These are phyloP conservation scores for Sclerotinia nivalis DNA, from an alignment of 2,329 filamentous ascomycete species.

Conservation along the genomic window DNA sequence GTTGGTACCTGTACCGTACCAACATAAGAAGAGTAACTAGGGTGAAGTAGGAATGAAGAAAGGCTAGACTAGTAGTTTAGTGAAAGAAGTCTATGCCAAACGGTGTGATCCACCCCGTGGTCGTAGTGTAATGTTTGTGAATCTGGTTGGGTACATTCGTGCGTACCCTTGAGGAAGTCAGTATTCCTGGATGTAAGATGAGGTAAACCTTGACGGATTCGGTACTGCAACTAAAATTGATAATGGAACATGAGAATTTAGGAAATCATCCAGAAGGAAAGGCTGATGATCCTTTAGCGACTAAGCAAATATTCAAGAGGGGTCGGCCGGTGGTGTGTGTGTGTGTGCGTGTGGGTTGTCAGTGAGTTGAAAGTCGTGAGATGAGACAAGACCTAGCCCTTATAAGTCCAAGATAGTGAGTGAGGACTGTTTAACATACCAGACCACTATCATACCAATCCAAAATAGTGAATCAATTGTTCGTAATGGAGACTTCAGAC, in stretches of 20 bases:
- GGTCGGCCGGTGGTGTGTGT: neutral
- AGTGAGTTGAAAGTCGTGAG: conserved; percentile 8
- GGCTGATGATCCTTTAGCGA: conserved; percentile 10
- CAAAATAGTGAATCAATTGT: neutral
- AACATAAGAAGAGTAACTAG: neutral
- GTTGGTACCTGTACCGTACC: neutral
- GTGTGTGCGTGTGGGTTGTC: neutral
- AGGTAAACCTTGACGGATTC: neutral
- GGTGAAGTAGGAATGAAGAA: neutral
- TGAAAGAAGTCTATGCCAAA: neutral
- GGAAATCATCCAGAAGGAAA: neutral
- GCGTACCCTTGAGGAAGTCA: neutral
- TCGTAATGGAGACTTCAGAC: no score
- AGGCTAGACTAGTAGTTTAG: neutral
- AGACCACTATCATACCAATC: neutral
- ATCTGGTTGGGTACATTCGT: neutral
- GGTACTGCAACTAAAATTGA: neutral
- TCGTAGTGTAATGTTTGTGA: neutral
- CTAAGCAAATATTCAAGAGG: neutral
- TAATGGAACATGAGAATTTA: neutral
- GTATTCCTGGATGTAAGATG: no score
- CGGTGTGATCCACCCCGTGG: conserved; percentile 2
- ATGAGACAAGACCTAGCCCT: conserved; percentile 9
- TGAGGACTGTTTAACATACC: neutral
- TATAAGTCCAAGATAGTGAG: neutral